A percentile compares a stretch with the other conserved stretches of the same genome.
Evolutionary conservation across 805 yeast genomes (phyloP).

Genomic region (Cyberlindnera euphorbiae): DNA sequence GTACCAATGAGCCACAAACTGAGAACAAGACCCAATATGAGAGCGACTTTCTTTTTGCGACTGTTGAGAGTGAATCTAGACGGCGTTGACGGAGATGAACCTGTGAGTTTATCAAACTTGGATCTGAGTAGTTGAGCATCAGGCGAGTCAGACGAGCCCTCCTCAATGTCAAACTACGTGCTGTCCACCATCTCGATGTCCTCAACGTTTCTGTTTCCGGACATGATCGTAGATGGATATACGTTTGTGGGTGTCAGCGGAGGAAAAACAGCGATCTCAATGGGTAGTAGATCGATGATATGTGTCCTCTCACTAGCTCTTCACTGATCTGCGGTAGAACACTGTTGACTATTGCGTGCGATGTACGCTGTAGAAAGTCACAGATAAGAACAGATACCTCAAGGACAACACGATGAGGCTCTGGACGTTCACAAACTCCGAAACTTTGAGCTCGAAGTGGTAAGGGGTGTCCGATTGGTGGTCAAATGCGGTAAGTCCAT

Average conservation of each 20-base stretch:
- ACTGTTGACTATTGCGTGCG: too few species aligned
- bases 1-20: constrained; percentile 18
- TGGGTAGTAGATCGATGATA: too few species aligned
- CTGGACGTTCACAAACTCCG: too few species aligned
- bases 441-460: too few species aligned
- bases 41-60: constrained; percentile 14
- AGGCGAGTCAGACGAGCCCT: constrained; percentile 5
- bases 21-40: constrained; percentile 9
- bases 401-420: too few species aligned
- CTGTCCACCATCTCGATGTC: constrained; percentile 20
- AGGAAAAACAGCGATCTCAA: neutral
- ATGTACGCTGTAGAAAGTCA: too few species aligned
- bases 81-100: constrained; percentile 2
- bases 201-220: constrained; percentile 12
- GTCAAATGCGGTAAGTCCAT: constrained; percentile 13
- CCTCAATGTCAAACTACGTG: constrained; percentile 10
- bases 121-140: constrained; percentile 11
- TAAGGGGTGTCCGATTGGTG: constrained; percentile 10
- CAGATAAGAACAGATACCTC: too few species aligned
- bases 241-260: neutral
- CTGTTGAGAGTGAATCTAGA: constrained; percentile 6
- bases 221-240: too few species aligned
- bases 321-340: too few species aligned
- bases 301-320: too few species aligned
- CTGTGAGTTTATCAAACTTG: constrained; percentile 16